phyloP scores from a whole-genome alignment of 2,329 filamentous ascomycete genomes.

The Trichoderma lentiforme region DNA sequence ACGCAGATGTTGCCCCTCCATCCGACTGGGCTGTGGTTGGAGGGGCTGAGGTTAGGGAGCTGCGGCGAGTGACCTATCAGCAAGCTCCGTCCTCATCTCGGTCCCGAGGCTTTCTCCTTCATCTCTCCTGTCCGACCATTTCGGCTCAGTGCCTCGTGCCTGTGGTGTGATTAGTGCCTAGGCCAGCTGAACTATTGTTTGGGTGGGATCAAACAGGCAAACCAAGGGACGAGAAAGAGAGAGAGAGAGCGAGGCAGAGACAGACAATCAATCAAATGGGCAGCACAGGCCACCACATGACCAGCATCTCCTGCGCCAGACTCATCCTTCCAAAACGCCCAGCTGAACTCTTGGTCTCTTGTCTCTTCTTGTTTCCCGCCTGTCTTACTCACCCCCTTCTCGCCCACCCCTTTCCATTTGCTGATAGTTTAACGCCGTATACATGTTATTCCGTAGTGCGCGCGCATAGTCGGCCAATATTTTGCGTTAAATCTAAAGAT shows the following conservation, averaged over 20 bases:
- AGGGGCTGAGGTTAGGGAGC: background rate
- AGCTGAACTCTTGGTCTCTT: background rate
- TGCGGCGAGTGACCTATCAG: background rate
- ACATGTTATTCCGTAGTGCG: background rate
- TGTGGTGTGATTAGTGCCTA: background rate
- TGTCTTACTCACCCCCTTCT: background rate
- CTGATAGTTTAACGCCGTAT: background rate
- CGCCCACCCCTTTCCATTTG: background rate
- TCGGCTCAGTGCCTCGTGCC: background rate
- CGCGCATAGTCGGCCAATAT: slow-evolving; percentile 7
- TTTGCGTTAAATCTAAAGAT: background rate
- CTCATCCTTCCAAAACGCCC: slow-evolving; percentile 6
- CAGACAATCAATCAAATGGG: background rate
- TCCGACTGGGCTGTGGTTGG: background rate
- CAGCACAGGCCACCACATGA: slow-evolving; percentile 2
- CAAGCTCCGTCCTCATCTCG: background rate
- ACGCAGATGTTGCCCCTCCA: background rate
- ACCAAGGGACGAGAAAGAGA: background rate
- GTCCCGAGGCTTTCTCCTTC: slow-evolving; percentile 10
- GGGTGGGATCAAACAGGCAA: background rate
- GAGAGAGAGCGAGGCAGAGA: background rate
- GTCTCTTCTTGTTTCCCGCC: background rate
- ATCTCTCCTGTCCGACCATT: background rate
- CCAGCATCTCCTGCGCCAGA: slow-evolving; percentile 6
- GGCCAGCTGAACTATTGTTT: slow-evolving; percentile 4